Evolutionary conservation across 345 rosid species (phyloP).

Genomic region (Gynandropsis gynandra): DNA sequence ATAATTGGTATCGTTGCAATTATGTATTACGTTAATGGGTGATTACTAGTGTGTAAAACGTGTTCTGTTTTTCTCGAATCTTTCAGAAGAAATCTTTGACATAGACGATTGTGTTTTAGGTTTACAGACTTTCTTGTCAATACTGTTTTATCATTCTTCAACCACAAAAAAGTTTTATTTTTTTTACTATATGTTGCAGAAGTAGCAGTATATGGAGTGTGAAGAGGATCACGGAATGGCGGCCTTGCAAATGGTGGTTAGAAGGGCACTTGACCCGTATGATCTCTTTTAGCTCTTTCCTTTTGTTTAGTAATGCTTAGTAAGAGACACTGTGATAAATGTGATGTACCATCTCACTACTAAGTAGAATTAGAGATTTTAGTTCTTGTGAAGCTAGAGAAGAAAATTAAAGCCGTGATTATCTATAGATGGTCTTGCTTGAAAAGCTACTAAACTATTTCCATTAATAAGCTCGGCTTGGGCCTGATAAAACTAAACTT

Average conservation of each 20-base stretch:
- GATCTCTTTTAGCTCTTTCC: slow-evolving; percentile 10
- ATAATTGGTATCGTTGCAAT: not conserved
- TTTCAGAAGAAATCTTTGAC: not conserved
- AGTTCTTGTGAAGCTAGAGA: not conserved
- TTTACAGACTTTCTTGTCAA: not conserved
- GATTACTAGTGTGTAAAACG: not conserved
- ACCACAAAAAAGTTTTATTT: not conserved
- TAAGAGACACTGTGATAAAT: not conserved
- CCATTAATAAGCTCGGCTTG: not conserved
- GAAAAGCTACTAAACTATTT: not conserved
- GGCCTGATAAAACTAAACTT: not conserved
- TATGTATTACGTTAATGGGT: not conserved
- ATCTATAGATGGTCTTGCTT: not conserved
- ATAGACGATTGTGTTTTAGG: not conserved
- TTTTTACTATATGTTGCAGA: slow-evolving; percentile 24
- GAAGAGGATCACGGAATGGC: slow-evolving; percentile 69
- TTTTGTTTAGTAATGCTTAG: slow-evolving; percentile 1
- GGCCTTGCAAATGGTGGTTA: slow-evolving; percentile 96
- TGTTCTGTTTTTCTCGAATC: not conserved
- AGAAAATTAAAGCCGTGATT: not conserved
- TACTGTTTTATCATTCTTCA: not conserved
- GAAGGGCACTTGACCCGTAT: slow-evolving; percentile 57
- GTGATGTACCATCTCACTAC: not conserved
- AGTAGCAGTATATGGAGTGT: slow-evolving; percentile 74
- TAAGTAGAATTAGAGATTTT: not conserved